Conservation (phyloP, 768 basidiomycete species). For the Leucosporidium yakuticum region DNA sequence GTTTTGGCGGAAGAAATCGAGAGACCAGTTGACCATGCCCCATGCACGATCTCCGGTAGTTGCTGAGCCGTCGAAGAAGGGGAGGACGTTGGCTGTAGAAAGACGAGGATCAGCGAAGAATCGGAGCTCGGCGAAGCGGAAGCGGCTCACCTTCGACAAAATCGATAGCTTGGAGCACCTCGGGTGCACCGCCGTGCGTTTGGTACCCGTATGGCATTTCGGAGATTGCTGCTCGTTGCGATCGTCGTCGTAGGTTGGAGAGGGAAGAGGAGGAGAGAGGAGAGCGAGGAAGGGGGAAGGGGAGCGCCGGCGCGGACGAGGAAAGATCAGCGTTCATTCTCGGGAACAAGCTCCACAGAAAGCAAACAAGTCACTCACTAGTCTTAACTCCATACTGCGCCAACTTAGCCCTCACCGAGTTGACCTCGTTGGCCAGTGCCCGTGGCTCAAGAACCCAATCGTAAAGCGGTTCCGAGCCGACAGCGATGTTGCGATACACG, state of each 20-base stretch:
- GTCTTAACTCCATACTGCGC: background rate
- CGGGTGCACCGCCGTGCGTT: background rate
- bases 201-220: background rate
- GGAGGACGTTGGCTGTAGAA: background rate
- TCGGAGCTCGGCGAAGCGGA: no score
- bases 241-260: no score
- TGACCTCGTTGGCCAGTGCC: background rate
- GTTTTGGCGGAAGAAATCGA: background rate
- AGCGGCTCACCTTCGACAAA: background rate
- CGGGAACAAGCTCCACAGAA: no score
- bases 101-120: no score
- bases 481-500: constrained; percentile 20
- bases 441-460: constrained; percentile 6
- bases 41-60: background rate
- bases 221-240: background rate
- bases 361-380: background rate
- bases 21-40: background rate
- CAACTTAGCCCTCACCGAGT: background rate
- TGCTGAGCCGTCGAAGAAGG: background rate
- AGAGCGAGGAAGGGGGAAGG: no score
- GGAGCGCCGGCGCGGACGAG: no score
- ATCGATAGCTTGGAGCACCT: background rate
- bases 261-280: no score
- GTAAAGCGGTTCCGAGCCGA: constrained; percentile 15
- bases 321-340: no score